phyloP scores from a whole-genome alignment of 2,329 filamentous ascomycete species.

The Penicillium sp. region DNA sequence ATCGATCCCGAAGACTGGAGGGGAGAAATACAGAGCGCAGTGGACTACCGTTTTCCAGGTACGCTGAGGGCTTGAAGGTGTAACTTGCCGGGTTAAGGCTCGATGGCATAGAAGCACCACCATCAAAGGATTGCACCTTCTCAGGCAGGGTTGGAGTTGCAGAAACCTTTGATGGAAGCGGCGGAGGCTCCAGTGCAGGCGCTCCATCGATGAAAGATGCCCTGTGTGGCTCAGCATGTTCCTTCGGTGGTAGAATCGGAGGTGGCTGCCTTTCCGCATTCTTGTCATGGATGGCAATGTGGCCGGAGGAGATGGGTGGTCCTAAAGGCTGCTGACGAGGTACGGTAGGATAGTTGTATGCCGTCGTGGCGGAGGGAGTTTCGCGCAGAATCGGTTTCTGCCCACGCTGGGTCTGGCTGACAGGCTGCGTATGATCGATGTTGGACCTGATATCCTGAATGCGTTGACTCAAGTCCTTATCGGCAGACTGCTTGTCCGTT shows the following conservation, averaged over 20 bases:
- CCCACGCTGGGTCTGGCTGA: conserved; percentile 5
- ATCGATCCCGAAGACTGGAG: conserved; percentile 68
- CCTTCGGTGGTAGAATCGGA: conserved; percentile 43
- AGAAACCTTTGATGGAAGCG: conserved; percentile 27
- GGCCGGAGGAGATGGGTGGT: conserved; percentile 19
- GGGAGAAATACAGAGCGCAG: conserved; percentile 88
- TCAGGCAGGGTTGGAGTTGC: conserved; percentile 24
- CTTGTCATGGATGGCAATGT: conserved; percentile 14
- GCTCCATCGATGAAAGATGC: conserved; percentile 18
- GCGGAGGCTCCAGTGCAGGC: conserved; percentile 19
- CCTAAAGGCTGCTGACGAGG: conserved; percentile 37
- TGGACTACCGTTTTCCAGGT: conserved; percentile 84
- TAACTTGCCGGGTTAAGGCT: conserved; percentile 56
- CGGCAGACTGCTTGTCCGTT: conserved; percentile 31
- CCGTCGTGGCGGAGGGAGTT: conserved; percentile 15
- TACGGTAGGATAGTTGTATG: conserved; percentile 47
- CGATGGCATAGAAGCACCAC: conserved; percentile 14
- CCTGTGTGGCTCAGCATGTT: conserved; percentile 18
- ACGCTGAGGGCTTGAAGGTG: conserved; percentile 80
- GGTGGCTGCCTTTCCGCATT: conserved; percentile 24
- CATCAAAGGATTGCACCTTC: conserved; percentile 23
- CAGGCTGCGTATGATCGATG: conserved; percentile 28
- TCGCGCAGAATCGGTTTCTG: conserved; percentile 14
- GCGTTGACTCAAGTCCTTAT: conserved; percentile 51
- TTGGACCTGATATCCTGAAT: conserved; percentile 53